Percentiles rank a stretch among this genome's conserved stretches.
Conservation (phyloP, 805 yeast genomes). For the Schwanniomyces sp. region DNA sequence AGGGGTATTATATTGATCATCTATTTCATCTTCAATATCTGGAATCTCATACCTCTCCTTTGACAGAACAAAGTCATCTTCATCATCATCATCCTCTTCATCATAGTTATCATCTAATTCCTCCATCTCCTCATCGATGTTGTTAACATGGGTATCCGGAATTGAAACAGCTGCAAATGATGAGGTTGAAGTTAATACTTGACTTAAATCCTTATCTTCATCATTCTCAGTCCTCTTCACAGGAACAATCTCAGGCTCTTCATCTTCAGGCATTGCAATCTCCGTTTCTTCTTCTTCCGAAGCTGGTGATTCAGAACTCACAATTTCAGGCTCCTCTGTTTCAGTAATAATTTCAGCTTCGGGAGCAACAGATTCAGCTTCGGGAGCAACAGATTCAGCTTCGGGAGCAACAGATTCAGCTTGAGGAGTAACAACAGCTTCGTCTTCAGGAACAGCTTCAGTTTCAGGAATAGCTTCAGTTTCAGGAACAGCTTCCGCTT, state of each 20-base stretch:
- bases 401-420: no score
- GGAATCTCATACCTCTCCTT: not conserved
- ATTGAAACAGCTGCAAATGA: slow-evolving; percentile 40
- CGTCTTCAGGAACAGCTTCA: not conserved
- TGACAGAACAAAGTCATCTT: not conserved
- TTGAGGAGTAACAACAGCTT: not conserved
- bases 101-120: slow-evolving; percentile 3
- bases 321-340: not conserved
- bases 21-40: slow-evolving; percentile 10
- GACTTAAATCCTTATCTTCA: slow-evolving; percentile 13
- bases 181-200: slow-evolving; percentile 28
- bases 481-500: not conserved
- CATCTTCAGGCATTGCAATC: slow-evolving; percentile 2
- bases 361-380: not conserved
- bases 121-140: slow-evolving; percentile 6
- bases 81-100: not conserved
- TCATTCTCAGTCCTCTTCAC: not conserved
- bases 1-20: slow-evolving; percentile 21
- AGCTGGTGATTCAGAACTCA: not conserved
- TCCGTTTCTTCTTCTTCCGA: not conserved
- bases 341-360: not conserved
- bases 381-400: not conserved
- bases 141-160: slow-evolving; percentile 14
- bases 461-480: not conserved
- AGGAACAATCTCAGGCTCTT: not conserved